These are phyloP conservation scores for Sophora flavescens DNA, from an alignment of 306 rosid genomes.

Conservation along the genomic window DNA sequence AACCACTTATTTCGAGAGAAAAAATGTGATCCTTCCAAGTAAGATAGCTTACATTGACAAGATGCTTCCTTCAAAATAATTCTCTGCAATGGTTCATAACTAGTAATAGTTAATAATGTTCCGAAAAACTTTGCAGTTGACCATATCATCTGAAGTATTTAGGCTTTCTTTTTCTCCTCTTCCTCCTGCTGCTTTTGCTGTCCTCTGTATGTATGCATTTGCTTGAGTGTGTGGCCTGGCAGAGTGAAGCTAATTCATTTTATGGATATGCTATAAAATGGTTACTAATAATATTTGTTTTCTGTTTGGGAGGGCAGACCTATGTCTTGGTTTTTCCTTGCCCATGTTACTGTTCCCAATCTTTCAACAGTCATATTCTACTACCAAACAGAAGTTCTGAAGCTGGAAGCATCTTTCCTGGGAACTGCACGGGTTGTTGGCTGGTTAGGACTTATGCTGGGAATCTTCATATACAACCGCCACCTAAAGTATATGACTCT, in stretches of 20 bases:
- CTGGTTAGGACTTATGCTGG: slow-evolving; percentile 88
- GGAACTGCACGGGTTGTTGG: slow-evolving; percentile 78
- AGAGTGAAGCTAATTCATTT: slow-evolving; percentile 25
- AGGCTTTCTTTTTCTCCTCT: slow-evolving; percentile 21
- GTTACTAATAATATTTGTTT: slow-evolving; percentile 44
- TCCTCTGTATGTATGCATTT: background rate
- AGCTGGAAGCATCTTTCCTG: slow-evolving; percentile 81
- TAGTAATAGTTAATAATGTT: background rate
- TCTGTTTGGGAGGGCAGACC: slow-evolving; percentile 64
- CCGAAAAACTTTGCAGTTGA: background rate
- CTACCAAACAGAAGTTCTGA: slow-evolving; percentile 75
- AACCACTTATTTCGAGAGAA: background rate
- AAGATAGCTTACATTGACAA: slow-evolving; percentile 6
- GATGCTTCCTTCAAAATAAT: slow-evolving; percentile 5
- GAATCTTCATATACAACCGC: slow-evolving; percentile 70
- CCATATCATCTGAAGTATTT: slow-evolving; percentile 23
- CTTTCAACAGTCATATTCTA: slow-evolving; percentile 83
- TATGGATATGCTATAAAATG: slow-evolving; percentile 28
- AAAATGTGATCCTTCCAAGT: background rate
- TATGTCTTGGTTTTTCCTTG: slow-evolving; percentile 91
- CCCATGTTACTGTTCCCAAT: slow-evolving; percentile 72
- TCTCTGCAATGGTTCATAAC: slow-evolving; percentile 17
- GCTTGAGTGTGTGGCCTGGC: background rate
- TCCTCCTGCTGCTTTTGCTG: background rate
- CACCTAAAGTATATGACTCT: slow-evolving; percentile 78